Base-by-base conservation (phyloP, 2,329 filamentous ascomycete genomes). In the Hymenoscyphus fraxineus region DNA sequence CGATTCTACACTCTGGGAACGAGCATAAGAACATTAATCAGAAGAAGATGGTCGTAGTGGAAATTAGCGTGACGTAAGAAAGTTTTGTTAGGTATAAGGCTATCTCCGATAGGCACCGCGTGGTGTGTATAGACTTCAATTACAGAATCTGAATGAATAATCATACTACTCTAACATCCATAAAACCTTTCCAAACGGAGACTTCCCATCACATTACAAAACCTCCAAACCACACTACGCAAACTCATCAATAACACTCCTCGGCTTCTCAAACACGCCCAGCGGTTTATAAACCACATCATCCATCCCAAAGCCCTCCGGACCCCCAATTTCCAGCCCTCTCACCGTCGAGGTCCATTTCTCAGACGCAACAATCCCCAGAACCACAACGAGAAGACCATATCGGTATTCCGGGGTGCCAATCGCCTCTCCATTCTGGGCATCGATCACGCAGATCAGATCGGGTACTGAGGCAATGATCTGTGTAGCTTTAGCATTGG, bases 391-490 rank as follows among this genome's bases (percentile, higher is more conserved):
- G 44, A 80, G 73, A 58, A 82, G 75, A 0, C 82, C 83, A 67
- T 84, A 85, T 58, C 81, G 77, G 72, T 82, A 85, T 68, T 85
- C 83, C 1, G 82, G 82, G 41, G 82, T 81, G 2, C 82, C 83
- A 7, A 85, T 76, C 0, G 79, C 80, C 65, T 79, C 78, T 2
- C 81, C 81, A 57, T 80, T 80, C 47, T 79, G 78, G 31, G 78
- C 76, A 71, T 83, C 81, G 16, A 83, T 74, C 2, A 83, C 69
- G 12, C 78, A 77, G 56, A 83, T 81, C 55, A 83, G 72, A 68
- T 83, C 81, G 0, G 81, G 81, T 3, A 82, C 81, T 16, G 79
- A 79, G 0, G 80, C 80, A 6, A 83, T 69, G 6, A 81, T 77
- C 41, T 69, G 41, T 32, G 7, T 7, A 3, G 6, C 15, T 19